Conservation (phyloP, 129 eudicot genomes). For the Centella asiatica region DNA sequence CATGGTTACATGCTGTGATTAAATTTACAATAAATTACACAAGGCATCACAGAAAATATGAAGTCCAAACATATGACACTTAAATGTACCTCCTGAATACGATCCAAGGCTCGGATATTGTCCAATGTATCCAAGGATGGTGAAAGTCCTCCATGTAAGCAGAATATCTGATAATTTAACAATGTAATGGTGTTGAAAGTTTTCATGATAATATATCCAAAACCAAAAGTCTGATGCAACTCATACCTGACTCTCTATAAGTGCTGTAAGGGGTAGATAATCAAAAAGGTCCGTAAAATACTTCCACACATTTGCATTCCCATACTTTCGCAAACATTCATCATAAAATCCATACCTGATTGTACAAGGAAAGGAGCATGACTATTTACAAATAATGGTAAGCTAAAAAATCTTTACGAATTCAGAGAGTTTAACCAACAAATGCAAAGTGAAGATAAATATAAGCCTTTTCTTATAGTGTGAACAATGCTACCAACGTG, state of each 20-base stretch:
- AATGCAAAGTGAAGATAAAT: too few species aligned
- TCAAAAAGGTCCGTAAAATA: slow-evolving; percentile 76
- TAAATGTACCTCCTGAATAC: slow-evolving; percentile 68
- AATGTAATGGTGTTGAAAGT: not conserved
- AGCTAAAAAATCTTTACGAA: too few species aligned
- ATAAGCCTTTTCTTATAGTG: too few species aligned
- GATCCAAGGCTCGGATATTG: slow-evolving; percentile 83
- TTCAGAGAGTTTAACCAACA: too few species aligned
- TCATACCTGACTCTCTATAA: slow-evolving; percentile 83
- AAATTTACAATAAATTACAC: too few species aligned
- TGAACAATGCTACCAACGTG: too few species aligned
- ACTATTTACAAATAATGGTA: not conserved
- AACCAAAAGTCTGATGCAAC: not conserved
- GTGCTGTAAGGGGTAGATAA: slow-evolving; percentile 77
- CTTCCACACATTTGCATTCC: slow-evolving; percentile 81
- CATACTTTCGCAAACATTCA: slow-evolving; percentile 79
- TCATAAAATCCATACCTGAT: slow-evolving; percentile 84
- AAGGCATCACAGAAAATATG: too few species aligned
- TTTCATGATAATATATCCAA: not conserved
- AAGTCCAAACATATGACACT: not conserved
- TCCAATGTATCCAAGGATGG: slow-evolving; percentile 84
- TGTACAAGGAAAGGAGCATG: not conserved
- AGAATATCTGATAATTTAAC: slow-evolving; percentile 47
- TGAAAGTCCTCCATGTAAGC: slow-evolving; percentile 93
- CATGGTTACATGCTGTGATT: too few species aligned